Base-by-base conservation (phyloP, 2,329 filamentous ascomycete species). In the Cercospora sesami region DNA sequence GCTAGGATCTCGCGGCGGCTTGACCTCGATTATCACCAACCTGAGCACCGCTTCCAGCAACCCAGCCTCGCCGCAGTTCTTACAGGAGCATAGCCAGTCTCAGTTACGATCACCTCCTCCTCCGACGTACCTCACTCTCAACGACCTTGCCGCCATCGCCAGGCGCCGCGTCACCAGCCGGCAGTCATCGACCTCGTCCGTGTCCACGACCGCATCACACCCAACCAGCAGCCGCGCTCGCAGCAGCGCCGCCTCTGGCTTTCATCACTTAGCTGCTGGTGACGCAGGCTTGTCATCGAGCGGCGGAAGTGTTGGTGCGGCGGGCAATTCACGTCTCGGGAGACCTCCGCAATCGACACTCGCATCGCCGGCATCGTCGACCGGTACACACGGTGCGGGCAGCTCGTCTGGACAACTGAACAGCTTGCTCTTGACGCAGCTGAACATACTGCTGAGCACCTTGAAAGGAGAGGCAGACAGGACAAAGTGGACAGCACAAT, bases 341-440 rank as follows among this genome's bases (percentile, higher is more conserved):
- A 83, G 85, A 74, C 87, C 86, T 78, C 86, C 87, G 73, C 85
- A 86, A 65, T 81, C 86, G 64, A 85, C 85, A 66, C 81, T 84
- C 75, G 84, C 79, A 73, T 86, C 86, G 68, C 86, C 85, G 42
- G 84, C 83, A 74, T 82, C 84, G 64, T 81, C 78, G 75, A 86
- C 80, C 75, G 42, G 39, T 23, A 81, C 76, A 73, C 64, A 77
- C 79, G 71, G 80, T 78, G 79, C 82, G 67, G 60, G 39, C 42
- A 78, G 80, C 74, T 71, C 76, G 12, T 79, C 81, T 21, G 80
- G 75, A 31, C 80, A 82, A 78, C 86, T 98, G 75, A 91, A 91
- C 69, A 97, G 96, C 83, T 95, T 99, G 80, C 93, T 95, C 75
- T 90, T 97, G 77, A 93, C 95, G 73, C 95, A 99, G 84, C 89